Percentiles rank a stretch among this genome's conserved stretches.
These are phyloP conservation scores for Scenedesmus sp. DNA, from an alignment of 163 green algal genomes.

Conservation along the genomic window DNA sequence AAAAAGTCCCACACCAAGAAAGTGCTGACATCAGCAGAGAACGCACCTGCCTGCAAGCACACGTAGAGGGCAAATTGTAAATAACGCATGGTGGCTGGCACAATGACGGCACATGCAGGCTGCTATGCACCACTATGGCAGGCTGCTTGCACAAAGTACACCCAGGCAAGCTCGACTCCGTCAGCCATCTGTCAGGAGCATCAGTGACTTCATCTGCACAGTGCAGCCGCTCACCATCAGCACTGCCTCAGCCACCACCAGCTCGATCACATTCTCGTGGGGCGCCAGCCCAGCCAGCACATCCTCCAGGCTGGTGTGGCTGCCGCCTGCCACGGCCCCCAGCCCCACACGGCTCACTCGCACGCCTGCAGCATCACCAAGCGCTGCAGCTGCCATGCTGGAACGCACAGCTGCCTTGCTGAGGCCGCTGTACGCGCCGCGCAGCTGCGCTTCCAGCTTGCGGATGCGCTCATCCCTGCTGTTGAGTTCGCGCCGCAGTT, in stretches of 20 bases:
- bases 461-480: slow-evolving; percentile 65
- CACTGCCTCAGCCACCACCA: slow-evolving; percentile 66
- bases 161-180: too few species aligned
- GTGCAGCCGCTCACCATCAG: slow-evolving; percentile 61
- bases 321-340: neutral
- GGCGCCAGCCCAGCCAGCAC: slow-evolving; percentile 63
- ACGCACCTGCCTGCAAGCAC: slow-evolving; percentile 52
- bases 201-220: neutral
- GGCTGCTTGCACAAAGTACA: too few species aligned
- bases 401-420: slow-evolving; percentile 30
- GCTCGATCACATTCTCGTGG: slow-evolving; percentile 72
- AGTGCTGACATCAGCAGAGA: slow-evolving; percentile 17
- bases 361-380: neutral
- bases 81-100: neutral
- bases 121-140: too few species aligned
- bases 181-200: neutral
- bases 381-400: neutral
- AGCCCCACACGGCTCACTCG: slow-evolving; percentile 32
- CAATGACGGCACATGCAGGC: neutral
- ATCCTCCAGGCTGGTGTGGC: slow-evolving; percentile 57
- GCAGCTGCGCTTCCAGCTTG: slow-evolving; percentile 69
- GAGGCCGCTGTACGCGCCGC: slow-evolving; percentile 39
- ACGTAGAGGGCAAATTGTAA: neutral
- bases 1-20: slow-evolving; percentile 56
- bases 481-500: slow-evolving; percentile 64